Evolutionary conservation across 495 filamentous ascomycete genomes (phyloP).

Genomic region (Podospora appendiculata): DNA sequence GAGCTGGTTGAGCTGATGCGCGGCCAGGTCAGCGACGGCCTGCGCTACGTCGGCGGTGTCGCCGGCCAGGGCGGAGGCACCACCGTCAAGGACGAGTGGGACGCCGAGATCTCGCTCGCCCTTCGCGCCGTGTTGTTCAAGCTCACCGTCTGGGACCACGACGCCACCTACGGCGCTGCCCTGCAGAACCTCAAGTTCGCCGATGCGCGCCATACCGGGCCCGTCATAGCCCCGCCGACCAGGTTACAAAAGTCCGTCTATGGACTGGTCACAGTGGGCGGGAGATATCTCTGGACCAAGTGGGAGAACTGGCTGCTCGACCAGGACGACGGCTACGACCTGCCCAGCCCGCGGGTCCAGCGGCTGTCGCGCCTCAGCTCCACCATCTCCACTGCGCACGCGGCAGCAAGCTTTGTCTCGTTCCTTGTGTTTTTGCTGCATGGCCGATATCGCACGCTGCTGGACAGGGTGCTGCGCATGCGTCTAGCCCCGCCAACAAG

Average conservation of each 20-base stretch:
- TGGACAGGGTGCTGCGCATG: constrained; percentile 80
- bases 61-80: constrained; percentile 6
- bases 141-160: constrained; percentile 90
- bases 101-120: constrained; percentile 70
- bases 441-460: constrained; percentile 81
- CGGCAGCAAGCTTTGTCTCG: constrained; percentile 69
- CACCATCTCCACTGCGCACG: constrained; percentile 61
- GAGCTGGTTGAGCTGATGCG: constrained; percentile 82
- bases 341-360: constrained; percentile 42
- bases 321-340: constrained; percentile 62
- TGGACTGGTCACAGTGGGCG: constrained; percentile 77
- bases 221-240: constrained; percentile 52
- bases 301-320: constrained; percentile 84
- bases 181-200: constrained; percentile 86
- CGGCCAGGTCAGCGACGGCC: constrained; percentile 77
- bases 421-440: constrained; percentile 88
- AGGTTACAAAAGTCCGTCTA: constrained; percentile 78
- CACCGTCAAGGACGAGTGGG: constrained; percentile 63
- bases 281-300: constrained; percentile 80
- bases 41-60: constrained; percentile 76
- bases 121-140: constrained; percentile 84
- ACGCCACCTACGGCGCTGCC: constrained; percentile 88
- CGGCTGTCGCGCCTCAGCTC: constrained; percentile 62
- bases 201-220: constrained; percentile 64
- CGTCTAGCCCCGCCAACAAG: constrained; percentile 75